Evolutionary conservation across 2,329 filamentous ascomycete genomes (phyloP).

Genomic region (Ophiostoma pallidulum): DNA sequence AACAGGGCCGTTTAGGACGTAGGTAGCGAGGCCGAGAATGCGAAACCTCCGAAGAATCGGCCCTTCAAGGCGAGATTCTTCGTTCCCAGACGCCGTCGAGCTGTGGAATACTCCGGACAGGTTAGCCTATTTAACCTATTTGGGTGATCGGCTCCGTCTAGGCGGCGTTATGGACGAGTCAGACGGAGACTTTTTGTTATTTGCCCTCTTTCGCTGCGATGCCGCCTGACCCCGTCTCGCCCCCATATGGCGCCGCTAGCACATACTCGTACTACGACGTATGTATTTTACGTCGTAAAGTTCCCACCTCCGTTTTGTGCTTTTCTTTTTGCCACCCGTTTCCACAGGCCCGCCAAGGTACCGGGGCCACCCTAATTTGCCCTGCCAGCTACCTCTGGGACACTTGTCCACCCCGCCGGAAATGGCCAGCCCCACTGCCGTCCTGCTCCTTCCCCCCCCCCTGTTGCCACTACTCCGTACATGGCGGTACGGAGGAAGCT

Average conservation of each 20-base stretch:
- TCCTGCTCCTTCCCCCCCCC: not conserved
- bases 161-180: slow-evolving; percentile 10
- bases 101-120: not conserved
- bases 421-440: slow-evolving; percentile 1
- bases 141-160: slow-evolving; percentile 9
- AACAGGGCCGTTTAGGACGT: too few species aligned
- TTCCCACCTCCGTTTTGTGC: not conserved
- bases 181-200: slow-evolving; percentile 6
- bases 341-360: too few species aligned
- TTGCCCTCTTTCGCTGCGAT: not conserved
- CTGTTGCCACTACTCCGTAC: slow-evolving; percentile 7
- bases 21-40: too few species aligned
- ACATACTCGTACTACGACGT: too few species aligned
- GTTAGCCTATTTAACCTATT: too few species aligned
- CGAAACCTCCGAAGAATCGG: too few species aligned
- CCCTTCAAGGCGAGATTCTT: not conserved
- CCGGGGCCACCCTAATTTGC: too few species aligned
- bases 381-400: not conserved
- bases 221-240: slow-evolving; percentile 4
- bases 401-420: not conserved
- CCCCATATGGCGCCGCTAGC: not conserved
- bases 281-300: too few species aligned
- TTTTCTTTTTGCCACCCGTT: not conserved
- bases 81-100: not conserved
- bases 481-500: slow-evolving; percentile 11